Evolutionary conservation across 2,329 filamentous ascomycete species (phyloP), one percentile per base, ranked within the genome.

Genomic region (Penicillium thymicola): DNA sequence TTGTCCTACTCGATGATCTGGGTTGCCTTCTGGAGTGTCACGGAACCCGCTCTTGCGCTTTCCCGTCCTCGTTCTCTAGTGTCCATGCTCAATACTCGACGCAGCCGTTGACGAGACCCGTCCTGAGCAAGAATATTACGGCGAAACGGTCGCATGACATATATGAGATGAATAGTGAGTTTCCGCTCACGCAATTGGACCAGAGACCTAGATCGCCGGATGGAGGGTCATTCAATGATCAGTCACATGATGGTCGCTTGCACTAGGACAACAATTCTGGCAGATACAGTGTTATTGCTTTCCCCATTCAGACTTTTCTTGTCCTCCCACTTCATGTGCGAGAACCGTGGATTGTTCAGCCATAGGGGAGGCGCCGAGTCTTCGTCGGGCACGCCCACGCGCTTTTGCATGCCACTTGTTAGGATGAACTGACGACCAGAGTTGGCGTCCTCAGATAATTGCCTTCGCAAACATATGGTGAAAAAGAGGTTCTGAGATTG

Each of bases 11-110:
- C 59, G 1, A 65, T 67, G 57, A 65, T 56, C 11, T 60, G 53
- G 55, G 64, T 63, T 34, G 62, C 61, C 11, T 66, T 68, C 48
- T 68, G 65, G 63, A 67, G 65, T 51, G 64, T 67, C 9, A 59
- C 65, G 9, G 65, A 68, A 44, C 66, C 65, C 1, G 62, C 60
- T 8, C 55, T 69, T 9, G 65, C 6, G 52, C 43, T 2, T 65
- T 62, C 5, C 63, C 60, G 8, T 42, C 23, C 3, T 21, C 61
- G n/a, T 62, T 61, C 21, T 21, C 32, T 21, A 59, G 43, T 43
- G 57, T 36, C n/a, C 47, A 48, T 8, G 37, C 14, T 18, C 37
- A 10, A 44, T 59, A 59, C 30, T 43, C 57, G 21, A 50, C 52
- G 2, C 45, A 54, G n/a, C 45, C 45, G 14, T 50, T 23, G 14